These are phyloP conservation scores for Aureobasidium uvarum DNA, from an alignment of 2,329 filamentous ascomycete species.

Conservation along the genomic window DNA sequence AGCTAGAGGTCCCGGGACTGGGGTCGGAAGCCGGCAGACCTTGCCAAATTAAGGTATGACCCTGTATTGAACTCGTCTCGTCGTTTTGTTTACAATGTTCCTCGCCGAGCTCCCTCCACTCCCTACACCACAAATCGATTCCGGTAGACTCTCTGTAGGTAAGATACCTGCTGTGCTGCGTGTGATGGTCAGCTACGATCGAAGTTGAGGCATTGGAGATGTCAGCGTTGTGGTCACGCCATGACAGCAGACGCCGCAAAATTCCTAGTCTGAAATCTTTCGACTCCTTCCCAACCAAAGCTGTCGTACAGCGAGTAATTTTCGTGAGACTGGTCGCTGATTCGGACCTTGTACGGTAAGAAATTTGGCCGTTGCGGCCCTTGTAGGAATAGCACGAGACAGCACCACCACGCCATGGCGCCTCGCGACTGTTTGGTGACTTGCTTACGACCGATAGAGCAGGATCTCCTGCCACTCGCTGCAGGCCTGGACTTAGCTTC, in stretches of 20 bases:
- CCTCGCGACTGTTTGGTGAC: conserved; percentile 13
- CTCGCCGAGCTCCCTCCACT: neutral
- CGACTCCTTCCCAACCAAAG: conserved; percentile 19
- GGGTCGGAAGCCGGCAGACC: conserved; percentile 1
- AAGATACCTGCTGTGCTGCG: neutral
- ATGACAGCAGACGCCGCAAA: conserved; percentile 17
- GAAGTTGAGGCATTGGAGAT: neutral
- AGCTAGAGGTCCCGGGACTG: conserved; percentile 1
- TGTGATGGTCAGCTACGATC: neutral
- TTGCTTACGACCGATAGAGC: neutral
- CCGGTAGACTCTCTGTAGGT: neutral
- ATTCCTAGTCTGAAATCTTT: neutral
- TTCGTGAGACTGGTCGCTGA: neutral
- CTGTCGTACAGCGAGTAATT: conserved; percentile 3
- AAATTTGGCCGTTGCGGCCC: conserved; percentile 14
- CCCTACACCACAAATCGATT: neutral
- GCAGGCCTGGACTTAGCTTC: conserved; percentile 6
- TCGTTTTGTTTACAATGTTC: neutral
- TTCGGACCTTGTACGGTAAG: conserved; percentile 25
- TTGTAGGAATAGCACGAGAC: conserved; percentile 17
- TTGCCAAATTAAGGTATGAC: neutral
- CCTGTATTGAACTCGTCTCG: neutral
- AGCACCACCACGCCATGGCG: conserved; percentile 20
- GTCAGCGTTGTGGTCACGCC: conserved; percentile 13
- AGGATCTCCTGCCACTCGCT: conserved; percentile 22